A percentile compares a stretch with the other conserved stretches of the same genome.
Evolutionary conservation across 2,329 filamentous ascomycete genomes (phyloP).

Genomic region (Lachnellula arida): DNA sequence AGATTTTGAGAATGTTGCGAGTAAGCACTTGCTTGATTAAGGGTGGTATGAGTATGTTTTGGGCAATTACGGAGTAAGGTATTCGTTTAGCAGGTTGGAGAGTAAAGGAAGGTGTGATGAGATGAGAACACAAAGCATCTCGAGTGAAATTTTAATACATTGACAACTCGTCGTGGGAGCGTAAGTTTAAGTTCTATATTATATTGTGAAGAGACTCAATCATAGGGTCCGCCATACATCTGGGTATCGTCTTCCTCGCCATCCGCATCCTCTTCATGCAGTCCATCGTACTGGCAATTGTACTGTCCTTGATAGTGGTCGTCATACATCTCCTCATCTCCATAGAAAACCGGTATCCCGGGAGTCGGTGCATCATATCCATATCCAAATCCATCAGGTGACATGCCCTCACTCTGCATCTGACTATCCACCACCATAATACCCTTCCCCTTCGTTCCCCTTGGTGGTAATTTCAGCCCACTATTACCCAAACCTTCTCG

Average conservation of each 20-base stretch:
- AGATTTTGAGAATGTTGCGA: no score
- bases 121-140: no score
- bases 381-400: background rate
- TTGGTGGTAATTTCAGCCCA: background rate
- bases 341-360: background rate
- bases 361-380: slow-evolving; percentile 1
- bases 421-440: background rate
- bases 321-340: background rate
- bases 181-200: background rate
- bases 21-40: no score
- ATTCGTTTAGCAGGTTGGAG: no score
- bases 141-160: background rate
- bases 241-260: slow-evolving; percentile 13
- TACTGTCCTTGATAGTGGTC: no score
- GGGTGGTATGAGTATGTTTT: no score
- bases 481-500: background rate
- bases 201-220: background rate
- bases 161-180: background rate
- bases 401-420: background rate
- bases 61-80: no score
- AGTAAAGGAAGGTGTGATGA: no score
- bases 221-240: background rate
- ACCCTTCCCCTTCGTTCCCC: background rate
- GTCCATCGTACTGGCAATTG: no score
- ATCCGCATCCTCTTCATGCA: slow-evolving; percentile 8